Percentiles rank a stretch among this genome's conserved stretches.
phyloP scores from a whole-genome alignment of 768 basidiomycete genomes.

The Baorangia bicolor region DNA sequence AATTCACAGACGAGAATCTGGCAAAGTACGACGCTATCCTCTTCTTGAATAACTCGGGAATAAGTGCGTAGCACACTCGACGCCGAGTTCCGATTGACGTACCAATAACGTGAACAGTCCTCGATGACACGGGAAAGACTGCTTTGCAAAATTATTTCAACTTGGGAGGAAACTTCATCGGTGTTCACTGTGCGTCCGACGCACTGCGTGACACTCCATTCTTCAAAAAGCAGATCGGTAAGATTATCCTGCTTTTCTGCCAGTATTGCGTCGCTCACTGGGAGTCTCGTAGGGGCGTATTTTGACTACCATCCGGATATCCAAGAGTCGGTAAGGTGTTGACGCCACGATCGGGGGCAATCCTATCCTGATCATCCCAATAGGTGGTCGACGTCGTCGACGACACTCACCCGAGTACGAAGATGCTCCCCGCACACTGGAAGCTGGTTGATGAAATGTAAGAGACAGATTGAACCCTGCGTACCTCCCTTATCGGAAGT shows the following conservation, averaged over 20 bases:
- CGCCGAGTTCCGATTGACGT: not conserved
- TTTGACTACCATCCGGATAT: constrained; percentile 72
- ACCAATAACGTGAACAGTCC: constrained; percentile 36
- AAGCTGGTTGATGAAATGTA: constrained; percentile 61
- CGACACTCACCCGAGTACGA: constrained; percentile 59
- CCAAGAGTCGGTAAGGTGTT: constrained; percentile 56
- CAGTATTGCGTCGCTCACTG: not conserved
- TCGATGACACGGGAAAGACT: constrained; percentile 55
- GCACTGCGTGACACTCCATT: constrained; percentile 56
- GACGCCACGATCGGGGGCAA: not conserved
- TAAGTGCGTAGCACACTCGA: constrained; percentile 44
- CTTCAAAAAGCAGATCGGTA: constrained; percentile 59
- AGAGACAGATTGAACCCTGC: constrained; percentile 11
- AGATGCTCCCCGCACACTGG: constrained; percentile 52
- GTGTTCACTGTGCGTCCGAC: constrained; percentile 65
- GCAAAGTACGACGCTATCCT: constrained; percentile 61
- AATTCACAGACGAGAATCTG: constrained; percentile 57
- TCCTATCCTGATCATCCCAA: not conserved
- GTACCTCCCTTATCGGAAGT: constrained; percentile 11
- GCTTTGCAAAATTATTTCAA: constrained; percentile 67
- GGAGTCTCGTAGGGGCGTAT: constrained; percentile 45
- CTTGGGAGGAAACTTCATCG: constrained; percentile 68
- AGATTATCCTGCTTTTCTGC: not conserved
- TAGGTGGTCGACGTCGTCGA: constrained; percentile 62
- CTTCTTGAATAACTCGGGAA: constrained; percentile 68